A percentile compares a stretch with the other conserved stretches of the same genome.
Conservation (phyloP, 768 basidiomycete species). For the Lactarius evosmus region DNA sequence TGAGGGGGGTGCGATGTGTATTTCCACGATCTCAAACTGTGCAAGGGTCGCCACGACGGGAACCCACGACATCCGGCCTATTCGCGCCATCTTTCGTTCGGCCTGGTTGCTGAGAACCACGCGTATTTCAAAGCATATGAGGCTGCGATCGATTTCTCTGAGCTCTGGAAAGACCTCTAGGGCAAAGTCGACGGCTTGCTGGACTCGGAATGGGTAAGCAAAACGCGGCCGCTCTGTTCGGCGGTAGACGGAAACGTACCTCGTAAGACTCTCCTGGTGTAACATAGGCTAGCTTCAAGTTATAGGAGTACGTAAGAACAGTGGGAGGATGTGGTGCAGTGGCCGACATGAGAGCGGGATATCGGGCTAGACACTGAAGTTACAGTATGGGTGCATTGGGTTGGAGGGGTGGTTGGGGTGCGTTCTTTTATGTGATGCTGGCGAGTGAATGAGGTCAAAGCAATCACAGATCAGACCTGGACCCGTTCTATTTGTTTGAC, state of each 20-base stretch:
- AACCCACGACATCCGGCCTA: constrained; percentile 32
- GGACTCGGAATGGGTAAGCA: neutral
- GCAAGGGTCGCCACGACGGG: constrained; percentile 27
- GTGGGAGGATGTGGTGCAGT: neutral
- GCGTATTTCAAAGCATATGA: constrained; percentile 30
- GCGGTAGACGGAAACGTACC: constrained; percentile 5
- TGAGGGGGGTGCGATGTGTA: constrained; percentile 21
- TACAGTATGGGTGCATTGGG: too few species aligned
- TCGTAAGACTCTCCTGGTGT: constrained; percentile 29
- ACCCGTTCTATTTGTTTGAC: too few species aligned
- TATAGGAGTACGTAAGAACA: constrained; percentile 33
- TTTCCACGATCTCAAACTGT: constrained; percentile 33
- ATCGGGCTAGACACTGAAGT: too few species aligned
- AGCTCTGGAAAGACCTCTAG: constrained; percentile 29
- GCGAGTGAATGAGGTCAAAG: too few species aligned
- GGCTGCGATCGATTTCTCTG: constrained; percentile 16
- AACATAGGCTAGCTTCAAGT: constrained; percentile 33
- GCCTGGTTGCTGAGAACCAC: constrained; percentile 22
- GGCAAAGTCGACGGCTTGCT: constrained; percentile 31
- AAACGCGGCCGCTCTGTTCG: too few species aligned
- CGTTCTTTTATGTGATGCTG: too few species aligned
- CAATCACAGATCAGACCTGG: too few species aligned
- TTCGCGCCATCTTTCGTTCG: constrained; percentile 27
- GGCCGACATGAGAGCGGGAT: neutral
- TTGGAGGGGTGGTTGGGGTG: too few species aligned